A percentile compares a stretch with the other conserved stretches of the same genome.
Conservation (phyloP, 1,284 basidiomycete genomes). For the Microbotryum saponariae region DNA sequence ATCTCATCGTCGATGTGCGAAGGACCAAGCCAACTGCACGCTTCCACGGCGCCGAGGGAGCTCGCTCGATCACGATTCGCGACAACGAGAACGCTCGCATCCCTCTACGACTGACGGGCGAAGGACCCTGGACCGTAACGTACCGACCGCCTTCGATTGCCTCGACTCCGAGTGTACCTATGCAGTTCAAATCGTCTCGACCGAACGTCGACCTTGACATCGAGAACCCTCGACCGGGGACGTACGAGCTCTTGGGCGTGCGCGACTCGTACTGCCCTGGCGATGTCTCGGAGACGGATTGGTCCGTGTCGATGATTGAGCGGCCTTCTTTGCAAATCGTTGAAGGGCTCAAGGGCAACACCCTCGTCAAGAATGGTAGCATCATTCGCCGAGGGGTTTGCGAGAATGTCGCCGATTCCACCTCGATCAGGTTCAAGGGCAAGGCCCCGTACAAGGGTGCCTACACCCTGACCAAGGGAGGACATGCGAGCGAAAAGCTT, state of each 20-base stretch:
- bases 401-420: constrained; percentile 66
- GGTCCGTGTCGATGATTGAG: constrained; percentile 65
- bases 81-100: constrained; percentile 65
- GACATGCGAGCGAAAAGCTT: constrained; percentile 11
- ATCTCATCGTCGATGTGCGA: constrained; percentile 81
- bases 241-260: constrained; percentile 67
- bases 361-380: constrained; percentile 53
- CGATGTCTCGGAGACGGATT: constrained; percentile 54
- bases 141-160: constrained; percentile 49
- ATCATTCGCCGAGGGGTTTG: constrained; percentile 69
- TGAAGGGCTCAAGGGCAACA: constrained; percentile 42
- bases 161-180: neutral
- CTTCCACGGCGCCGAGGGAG: constrained; percentile 60
- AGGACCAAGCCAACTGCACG: constrained; percentile 76
- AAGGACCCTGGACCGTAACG: constrained; percentile 78
- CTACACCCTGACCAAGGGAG: constrained; percentile 30
- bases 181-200: constrained; percentile 12
- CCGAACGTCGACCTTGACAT: constrained; percentile 31
- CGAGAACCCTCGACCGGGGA: constrained; percentile 50
- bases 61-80: constrained; percentile 51
- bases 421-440: constrained; percentile 59
- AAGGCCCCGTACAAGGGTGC: constrained; percentile 31
- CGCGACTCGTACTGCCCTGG: constrained; percentile 79
- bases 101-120: constrained; percentile 75
- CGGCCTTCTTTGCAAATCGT: constrained; percentile 49